phyloP scores from a whole-genome alignment of 1,284 basidiomycete species.

The Tilletia caries region DNA sequence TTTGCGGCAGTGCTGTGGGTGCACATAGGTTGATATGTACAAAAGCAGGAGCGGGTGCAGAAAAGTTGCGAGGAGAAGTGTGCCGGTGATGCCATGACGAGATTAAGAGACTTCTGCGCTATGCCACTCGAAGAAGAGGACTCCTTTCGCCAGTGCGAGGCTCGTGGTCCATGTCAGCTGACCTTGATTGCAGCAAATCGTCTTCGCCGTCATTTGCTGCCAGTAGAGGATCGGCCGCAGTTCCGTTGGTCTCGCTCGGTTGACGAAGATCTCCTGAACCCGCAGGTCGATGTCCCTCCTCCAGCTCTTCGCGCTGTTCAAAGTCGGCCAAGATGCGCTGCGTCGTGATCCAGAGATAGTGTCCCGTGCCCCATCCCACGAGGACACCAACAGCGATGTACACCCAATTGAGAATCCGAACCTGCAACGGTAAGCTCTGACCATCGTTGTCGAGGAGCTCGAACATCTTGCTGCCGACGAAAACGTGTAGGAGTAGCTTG shows the following conservation, averaged over 20 bases:
- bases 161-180: too few species aligned
- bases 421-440: not conserved
- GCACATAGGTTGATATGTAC: too few species aligned
- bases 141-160: too few species aligned
- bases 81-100: too few species aligned
- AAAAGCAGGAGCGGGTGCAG: too few species aligned
- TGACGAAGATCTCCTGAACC: not conserved
- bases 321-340: constrained; percentile 8
- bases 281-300: not conserved
- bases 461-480: constrained; percentile 41
- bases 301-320: not conserved
- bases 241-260: not conserved
- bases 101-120: too few species aligned
- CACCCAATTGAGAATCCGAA: not conserved
- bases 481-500: constrained; percentile 48
- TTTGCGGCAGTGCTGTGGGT: too few species aligned
- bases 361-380: not conserved
- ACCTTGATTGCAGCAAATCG: too few species aligned
- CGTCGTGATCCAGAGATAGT: not conserved
- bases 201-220: too few species aligned
- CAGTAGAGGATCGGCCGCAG: not conserved
- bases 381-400: not conserved
- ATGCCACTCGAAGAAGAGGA: too few species aligned
- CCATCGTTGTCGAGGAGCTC: constrained; percentile 34
- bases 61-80: too few species aligned